A percentile compares a stretch with the other conserved stretches of the same genome.
phyloP scores from a whole-genome alignment of 192 early-diverging fungal species.

The Podila epicladia region DNA sequence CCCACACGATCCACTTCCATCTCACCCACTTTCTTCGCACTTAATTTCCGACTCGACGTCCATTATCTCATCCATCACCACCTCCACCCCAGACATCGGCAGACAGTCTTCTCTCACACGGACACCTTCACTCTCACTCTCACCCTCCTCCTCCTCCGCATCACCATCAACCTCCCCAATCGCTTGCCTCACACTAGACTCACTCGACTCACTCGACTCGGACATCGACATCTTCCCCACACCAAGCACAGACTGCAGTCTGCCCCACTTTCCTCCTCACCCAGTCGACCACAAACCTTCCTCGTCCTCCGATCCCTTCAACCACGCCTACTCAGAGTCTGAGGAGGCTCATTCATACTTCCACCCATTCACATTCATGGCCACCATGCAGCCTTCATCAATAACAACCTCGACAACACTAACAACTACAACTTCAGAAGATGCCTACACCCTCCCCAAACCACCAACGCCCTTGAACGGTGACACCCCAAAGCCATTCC shows the following conservation, averaged over 20 bases:
- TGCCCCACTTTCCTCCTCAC: slow-evolving; percentile 2
- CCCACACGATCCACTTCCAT: no score
- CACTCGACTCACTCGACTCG: no score
- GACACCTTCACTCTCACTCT: not conserved
- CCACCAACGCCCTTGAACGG: slow-evolving; percentile 34
- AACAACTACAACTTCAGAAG: not conserved
- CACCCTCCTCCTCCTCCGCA: no score
- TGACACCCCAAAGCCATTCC: slow-evolving; percentile 45
- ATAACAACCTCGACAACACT: not conserved
- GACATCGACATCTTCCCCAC: slow-evolving; percentile 7
- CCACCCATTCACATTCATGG: slow-evolving; percentile 6
- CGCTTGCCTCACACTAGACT: no score
- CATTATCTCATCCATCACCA: not conserved
- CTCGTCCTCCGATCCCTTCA: not conserved
- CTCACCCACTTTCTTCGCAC: not conserved
- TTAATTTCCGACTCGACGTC: not conserved
- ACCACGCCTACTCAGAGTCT: not conserved
- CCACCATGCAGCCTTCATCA: not conserved
- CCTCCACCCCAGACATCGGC: not conserved
- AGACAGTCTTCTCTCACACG: no score
- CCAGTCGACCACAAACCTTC: not conserved
- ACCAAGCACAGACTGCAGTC: not conserved
- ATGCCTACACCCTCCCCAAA: slow-evolving; percentile 15
- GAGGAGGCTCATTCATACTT: not conserved
- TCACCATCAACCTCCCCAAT: no score